Base-by-base conservation (phyloP, 106 monocot species). In the Narthecium ossifragum region DNA sequence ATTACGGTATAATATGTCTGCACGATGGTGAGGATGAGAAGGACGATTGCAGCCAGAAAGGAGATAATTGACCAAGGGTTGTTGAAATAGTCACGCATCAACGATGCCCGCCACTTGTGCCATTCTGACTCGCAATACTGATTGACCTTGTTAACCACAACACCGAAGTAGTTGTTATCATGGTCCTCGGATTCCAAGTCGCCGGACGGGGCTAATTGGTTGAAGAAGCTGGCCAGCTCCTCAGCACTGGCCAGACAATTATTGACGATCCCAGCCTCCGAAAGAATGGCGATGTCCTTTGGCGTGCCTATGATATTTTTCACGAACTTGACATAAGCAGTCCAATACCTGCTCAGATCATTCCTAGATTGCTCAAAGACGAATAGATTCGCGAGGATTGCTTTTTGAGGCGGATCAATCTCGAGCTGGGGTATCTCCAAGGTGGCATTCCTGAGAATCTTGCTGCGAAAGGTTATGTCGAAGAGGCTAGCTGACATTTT, bases 361-460 rank as follows among this genome's bases (percentile, higher is more conserved):
- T 41, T 46, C 1, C 26, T 48, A n/a, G 59, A 57, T 38, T 73
- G 79, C 56, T 85, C 85, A 26, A 76, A 67, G 9, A 65, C 70
- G 0, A 80, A 40, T 14, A 76, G 55, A 51, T 80, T 85, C 3
- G 26, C 37, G 36, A 76, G 54, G 1, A 29, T 5, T 4, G 50
- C 9, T 0, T n/a, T 43, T 1, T 72, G 70, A n/a, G 7, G 18
- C 2, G 48, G 12, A 1, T 70, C 29, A 4, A 80, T 36, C 5
- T 6, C 2, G 13, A 84, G 1, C 17, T 0, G 6, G 3, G 84
- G 79, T 17, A 84, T 63, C 31, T 62, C 17, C 34, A 85, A 4
- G 0, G 8, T 45, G 2, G 68, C 66, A 1, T 59, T n/a, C n/a
- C n/a, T n/a, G n/a, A n/a, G n/a, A n/a, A n/a, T 26, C 18, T n/a